A percentile compares a stretch with the other conserved stretches of the same genome.
Evolutionary conservation across 768 basidiomycete genomes (phyloP).

Genomic region (Lepiota brunneoincarnata): DNA sequence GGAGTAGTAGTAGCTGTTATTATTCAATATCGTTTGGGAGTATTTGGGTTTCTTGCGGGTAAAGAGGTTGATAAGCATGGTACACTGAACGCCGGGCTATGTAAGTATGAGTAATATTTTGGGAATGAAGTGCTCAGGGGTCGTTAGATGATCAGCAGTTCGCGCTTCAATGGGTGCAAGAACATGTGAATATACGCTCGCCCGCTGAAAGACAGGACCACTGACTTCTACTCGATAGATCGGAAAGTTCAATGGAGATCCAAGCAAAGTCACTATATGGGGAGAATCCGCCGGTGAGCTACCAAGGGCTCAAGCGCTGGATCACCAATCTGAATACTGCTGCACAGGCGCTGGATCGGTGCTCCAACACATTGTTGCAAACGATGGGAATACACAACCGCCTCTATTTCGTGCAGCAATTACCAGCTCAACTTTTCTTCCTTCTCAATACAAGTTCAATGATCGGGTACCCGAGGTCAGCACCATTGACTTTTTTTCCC

Average conservation of each 20-base stretch:
- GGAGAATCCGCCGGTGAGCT: slow-evolving; percentile 31
- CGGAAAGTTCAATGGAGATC: slow-evolving; percentile 40
- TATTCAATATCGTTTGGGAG: slow-evolving; percentile 43
- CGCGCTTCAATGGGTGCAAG: slow-evolving; percentile 42
- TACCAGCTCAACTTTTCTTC: slow-evolving; percentile 41
- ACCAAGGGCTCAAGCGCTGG: background rate
- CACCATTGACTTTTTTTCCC: background rate
- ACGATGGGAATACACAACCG: slow-evolving; percentile 41
- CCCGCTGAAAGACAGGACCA: background rate
- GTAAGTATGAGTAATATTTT: slow-evolving; percentile 26
- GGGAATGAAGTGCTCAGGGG: background rate
- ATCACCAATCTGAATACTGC: background rate
- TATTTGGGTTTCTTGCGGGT: slow-evolving; percentile 48
- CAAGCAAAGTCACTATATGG: slow-evolving; percentile 40
- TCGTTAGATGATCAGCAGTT: slow-evolving; percentile 41
- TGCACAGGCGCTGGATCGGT: slow-evolving; percentile 44
- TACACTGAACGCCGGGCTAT: slow-evolving; percentile 45
- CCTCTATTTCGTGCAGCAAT: slow-evolving; percentile 42
- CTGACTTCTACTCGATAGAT: slow-evolving; percentile 24
- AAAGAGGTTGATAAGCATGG: slow-evolving; percentile 39
- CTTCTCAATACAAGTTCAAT: slow-evolving; percentile 44
- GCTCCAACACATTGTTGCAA: slow-evolving; percentile 45
- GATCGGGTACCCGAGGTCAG: slow-evolving; percentile 37
- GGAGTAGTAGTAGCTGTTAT: slow-evolving; percentile 36
- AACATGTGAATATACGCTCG: slow-evolving; percentile 25